These are phyloP conservation scores for Pichia cabralensis DNA, from an alignment of 805 yeast species.

Conservation along the genomic window DNA sequence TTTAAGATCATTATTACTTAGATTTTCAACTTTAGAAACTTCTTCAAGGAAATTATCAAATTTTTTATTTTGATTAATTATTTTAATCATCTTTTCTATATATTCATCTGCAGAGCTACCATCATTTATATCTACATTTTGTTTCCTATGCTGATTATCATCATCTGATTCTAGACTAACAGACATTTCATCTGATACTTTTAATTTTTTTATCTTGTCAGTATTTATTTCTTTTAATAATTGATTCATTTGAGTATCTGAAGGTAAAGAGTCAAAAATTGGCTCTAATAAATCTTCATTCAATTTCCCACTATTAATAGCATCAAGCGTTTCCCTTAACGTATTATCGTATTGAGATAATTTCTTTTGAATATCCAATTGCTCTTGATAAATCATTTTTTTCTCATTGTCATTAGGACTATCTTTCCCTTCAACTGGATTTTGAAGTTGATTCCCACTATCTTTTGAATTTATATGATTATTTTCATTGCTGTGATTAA, in stretches of 20 bases:
- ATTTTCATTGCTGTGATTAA: too few relatives aligned
- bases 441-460: too few relatives aligned
- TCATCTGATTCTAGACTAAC: conserved; percentile 5
- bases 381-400: too few relatives aligned
- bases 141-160: neutral
- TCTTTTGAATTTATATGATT: too few relatives aligned
- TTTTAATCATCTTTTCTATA: conserved; percentile 17
- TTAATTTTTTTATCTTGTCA: conserved; percentile 2
- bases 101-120: conserved; percentile 14
- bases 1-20: conserved; percentile 6
- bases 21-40: conserved; percentile 12
- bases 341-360: conserved; percentile 15
- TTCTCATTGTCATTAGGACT: too few relatives aligned
- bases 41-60: conserved; percentile 18
- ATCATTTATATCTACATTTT: neutral
- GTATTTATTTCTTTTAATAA: conserved; percentile 1
- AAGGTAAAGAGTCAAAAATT: conserved; percentile 1
- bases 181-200: conserved; percentile 1
- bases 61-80: conserved; percentile 16
- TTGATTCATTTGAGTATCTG: conserved; percentile 4
- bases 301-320: conserved; percentile 11
- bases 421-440: too few relatives aligned
- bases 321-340: conserved; percentile 12
- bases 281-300: conserved; percentile 6
- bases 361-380: conserved; percentile 12